phyloP scores from a whole-genome alignment of 1,284 basidiomycete species.

The Cryptococcus amylolentus region DNA sequence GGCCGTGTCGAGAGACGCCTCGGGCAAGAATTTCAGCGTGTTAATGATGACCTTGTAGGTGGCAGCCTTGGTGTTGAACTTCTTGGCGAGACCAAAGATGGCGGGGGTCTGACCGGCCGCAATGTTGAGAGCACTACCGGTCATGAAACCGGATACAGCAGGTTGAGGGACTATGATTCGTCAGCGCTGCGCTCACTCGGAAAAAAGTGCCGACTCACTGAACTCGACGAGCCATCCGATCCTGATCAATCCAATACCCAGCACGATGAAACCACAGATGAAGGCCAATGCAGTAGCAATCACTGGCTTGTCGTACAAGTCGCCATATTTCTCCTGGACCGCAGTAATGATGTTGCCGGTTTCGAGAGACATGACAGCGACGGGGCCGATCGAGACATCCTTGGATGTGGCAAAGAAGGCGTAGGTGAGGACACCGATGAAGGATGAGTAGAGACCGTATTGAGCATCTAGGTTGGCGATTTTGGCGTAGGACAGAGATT shows the following conservation, averaged over 20 bases:
- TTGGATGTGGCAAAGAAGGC: conserved; percentile 71
- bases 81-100: conserved; percentile 71
- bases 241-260: conserved; percentile 85
- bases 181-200: neutral
- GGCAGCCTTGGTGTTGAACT: conserved; percentile 73
- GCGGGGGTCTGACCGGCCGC: conserved; percentile 78
- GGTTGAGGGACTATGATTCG: conserved; percentile 53
- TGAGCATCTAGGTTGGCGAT: conserved; percentile 79
- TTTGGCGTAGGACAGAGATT: conserved; percentile 61
- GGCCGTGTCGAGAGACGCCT: conserved; percentile 68
- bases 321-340: conserved; percentile 54
- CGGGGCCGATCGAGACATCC: conserved; percentile 92
- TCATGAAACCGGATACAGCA: conserved; percentile 82
- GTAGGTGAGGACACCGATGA: conserved; percentile 63
- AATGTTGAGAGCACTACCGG: conserved; percentile 83
- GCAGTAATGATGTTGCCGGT: conserved; percentile 70
- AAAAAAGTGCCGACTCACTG: conserved; percentile 60
- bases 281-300: conserved; percentile 86
- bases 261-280: conserved; percentile 87
- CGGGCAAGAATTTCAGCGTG: conserved; percentile 70
- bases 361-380: conserved; percentile 95
- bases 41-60: conserved; percentile 93
- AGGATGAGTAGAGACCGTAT: conserved; percentile 94
- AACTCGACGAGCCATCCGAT: conserved; percentile 96
- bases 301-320: conserved; percentile 60